Evolutionary conservation across 495 filamentous ascomycete genomes (phyloP).

Genomic region (Penicillium dipodomyicola): DNA sequence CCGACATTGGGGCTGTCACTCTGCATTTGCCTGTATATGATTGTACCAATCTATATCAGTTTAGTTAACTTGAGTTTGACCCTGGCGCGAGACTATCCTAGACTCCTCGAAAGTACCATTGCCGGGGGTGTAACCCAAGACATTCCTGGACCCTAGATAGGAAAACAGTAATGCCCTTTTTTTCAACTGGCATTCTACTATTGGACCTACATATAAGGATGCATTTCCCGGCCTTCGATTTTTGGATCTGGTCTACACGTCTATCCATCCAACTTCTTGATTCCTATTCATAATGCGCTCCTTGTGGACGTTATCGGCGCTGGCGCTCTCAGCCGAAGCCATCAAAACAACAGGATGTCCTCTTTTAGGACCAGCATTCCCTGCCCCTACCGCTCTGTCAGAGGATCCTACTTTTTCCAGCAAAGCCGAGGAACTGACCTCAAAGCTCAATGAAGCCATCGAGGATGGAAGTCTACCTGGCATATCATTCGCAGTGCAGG

Average conservation of each 20-base stretch:
- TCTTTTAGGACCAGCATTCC: conserved; percentile 48
- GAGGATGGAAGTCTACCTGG: conserved; percentile 31
- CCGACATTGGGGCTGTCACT: neutral
- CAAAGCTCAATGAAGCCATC: conserved; percentile 19
- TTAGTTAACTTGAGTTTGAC: neutral
- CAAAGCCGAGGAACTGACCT: conserved; percentile 33
- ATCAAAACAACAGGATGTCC: conserved; percentile 32
- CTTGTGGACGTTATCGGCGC: neutral
- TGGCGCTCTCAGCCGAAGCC: neutral
- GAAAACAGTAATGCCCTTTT: neutral
- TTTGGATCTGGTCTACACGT: neutral
- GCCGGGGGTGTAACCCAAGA: neutral
- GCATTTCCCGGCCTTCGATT: neutral
- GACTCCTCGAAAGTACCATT: no score
- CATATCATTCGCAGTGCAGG: conserved; percentile 47
- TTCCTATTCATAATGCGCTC: neutral
- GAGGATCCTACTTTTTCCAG: conserved; percentile 13
- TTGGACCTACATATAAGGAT: neutral
- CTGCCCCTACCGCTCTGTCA: conserved; percentile 32
- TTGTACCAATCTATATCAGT: neutral
- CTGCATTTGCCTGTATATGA: neutral
- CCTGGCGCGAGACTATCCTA: no score
- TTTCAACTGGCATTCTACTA: neutral
- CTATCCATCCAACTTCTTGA: neutral
- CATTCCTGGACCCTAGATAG: neutral